Conservation (phyloP, 495 filamentous ascomycete genomes). For the Podospora didyma region DNA sequence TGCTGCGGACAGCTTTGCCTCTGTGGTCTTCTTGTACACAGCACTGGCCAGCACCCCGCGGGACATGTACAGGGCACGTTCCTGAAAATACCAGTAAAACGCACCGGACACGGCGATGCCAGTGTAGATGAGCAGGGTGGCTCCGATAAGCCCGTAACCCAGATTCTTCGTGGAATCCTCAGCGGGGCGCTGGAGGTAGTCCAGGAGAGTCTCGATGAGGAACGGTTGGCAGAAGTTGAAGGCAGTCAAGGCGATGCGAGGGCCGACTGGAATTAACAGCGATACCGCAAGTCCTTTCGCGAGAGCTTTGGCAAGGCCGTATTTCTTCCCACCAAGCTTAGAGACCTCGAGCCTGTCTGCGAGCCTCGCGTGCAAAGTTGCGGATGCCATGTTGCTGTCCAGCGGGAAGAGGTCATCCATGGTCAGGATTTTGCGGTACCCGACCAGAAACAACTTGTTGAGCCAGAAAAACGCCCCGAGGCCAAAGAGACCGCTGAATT, state of each 20-base stretch:
- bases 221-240: constrained; percentile 65
- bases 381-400: constrained; percentile 28
- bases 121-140: constrained; percentile 25
- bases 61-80: constrained; percentile 56
- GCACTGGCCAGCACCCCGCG: constrained; percentile 55
- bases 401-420: constrained; percentile 21
- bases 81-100: constrained; percentile 55
- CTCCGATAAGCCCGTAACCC: constrained; percentile 37
- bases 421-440: constrained; percentile 15
- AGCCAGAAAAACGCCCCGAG: constrained; percentile 23
- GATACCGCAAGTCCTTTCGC: constrained; percentile 18
- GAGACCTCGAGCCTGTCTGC: constrained; percentile 7
- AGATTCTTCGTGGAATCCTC: constrained; percentile 36
- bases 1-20: constrained; percentile 40
- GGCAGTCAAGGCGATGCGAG: constrained; percentile 26
- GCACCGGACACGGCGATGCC: constrained; percentile 35
- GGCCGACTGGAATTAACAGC: constrained; percentile 27
- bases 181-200: constrained; percentile 39
- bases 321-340: constrained; percentile 4
- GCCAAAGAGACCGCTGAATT: constrained; percentile 46
- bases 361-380: constrained; percentile 7
- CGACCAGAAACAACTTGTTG: constrained; percentile 17
- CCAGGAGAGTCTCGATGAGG: constrained; percentile 52
- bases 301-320: constrained; percentile 18
- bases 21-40: constrained; percentile 45